phyloP scores from a whole-genome alignment of 139 green algal species.

The Limnomonas spitsbergensis region DNA sequence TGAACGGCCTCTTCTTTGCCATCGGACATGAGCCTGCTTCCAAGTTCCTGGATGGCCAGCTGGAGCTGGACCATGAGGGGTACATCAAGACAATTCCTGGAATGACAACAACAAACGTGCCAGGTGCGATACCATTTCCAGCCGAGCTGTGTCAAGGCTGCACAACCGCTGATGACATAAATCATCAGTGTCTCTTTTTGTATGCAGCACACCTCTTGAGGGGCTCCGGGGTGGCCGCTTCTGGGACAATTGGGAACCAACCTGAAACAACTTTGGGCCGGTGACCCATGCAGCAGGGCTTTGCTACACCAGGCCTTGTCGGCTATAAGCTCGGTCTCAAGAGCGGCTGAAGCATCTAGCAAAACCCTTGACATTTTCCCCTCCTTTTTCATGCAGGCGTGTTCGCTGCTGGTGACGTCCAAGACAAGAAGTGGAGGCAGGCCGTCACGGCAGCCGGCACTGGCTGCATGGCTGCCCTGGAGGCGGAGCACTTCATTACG shows the following conservation, averaged over 20 bases:
- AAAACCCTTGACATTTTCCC: too few relatives aligned
- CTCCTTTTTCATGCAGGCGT: constrained; percentile 56
- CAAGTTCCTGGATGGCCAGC: constrained; percentile 69
- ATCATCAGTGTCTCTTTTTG: too few relatives aligned
- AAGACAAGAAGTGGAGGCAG: constrained; percentile 76
- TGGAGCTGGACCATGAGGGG: constrained; percentile 63
- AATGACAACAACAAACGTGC: constrained; percentile 57
- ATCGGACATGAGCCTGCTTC: constrained; percentile 88
- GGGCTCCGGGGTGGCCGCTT: too few relatives aligned
- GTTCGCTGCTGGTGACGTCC: constrained; percentile 72
- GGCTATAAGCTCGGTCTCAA: too few relatives aligned
- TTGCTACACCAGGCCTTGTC: too few relatives aligned
- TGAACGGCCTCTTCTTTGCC: constrained; percentile 85
- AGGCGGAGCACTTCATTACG: constrained; percentile 41
- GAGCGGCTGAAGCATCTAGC: too few relatives aligned
- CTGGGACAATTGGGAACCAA: too few relatives aligned
- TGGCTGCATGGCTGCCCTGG: constrained; percentile 41
- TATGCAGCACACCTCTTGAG: too few relatives aligned
- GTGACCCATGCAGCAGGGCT: too few relatives aligned
- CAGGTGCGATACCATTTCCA: constrained; percentile 16
- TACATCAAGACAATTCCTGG: constrained; percentile 71
- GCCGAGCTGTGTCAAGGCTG: too few relatives aligned
- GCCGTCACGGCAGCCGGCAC: constrained; percentile 70
- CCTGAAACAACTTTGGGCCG: too few relatives aligned
- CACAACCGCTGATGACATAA: too few relatives aligned